Conservation (phyloP, 1,284 basidiomycete species). For the Sanghuangporus baumii region DNA sequence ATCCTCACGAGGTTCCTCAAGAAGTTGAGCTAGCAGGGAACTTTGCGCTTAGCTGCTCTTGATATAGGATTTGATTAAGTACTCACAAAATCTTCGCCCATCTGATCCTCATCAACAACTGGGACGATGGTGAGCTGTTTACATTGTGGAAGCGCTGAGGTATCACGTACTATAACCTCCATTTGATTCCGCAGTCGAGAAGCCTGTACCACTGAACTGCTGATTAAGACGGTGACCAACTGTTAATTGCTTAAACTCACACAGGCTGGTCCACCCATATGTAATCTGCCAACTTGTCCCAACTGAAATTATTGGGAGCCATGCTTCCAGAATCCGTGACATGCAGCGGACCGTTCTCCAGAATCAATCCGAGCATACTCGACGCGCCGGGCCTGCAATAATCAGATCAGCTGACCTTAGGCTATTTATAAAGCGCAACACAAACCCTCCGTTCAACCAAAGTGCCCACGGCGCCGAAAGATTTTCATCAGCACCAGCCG, state of each 20-base stretch:
- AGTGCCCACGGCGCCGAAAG: constrained; percentile 62
- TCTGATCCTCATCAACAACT: constrained; percentile 63
- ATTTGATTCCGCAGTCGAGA: constrained; percentile 53
- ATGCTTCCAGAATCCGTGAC: constrained; percentile 45
- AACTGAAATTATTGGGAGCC: constrained; percentile 47
- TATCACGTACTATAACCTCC: constrained; percentile 44
- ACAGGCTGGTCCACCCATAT: constrained; percentile 75
- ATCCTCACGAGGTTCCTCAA: constrained; percentile 59
- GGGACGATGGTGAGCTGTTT: constrained; percentile 9
- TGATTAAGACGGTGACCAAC: background rate
- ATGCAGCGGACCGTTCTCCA: constrained; percentile 68
- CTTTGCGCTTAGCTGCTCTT: background rate
- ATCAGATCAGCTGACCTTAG: background rate
- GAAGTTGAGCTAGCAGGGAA: constrained; percentile 52
- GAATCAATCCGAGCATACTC: constrained; percentile 56
- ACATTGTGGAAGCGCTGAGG: background rate
- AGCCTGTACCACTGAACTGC: constrained; percentile 49
- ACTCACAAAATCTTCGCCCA: constrained; percentile 64
- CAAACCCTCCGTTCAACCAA: constrained; percentile 70
- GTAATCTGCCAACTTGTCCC: constrained; percentile 57
- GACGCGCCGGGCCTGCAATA: constrained; percentile 58
- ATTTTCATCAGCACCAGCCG: constrained; percentile 26
- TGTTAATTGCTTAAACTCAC: constrained; percentile 30
- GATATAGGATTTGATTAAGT: background rate
- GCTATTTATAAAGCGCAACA: constrained; percentile 4